phyloP scores from a whole-genome alignment of 805 yeast species.

The Ogataea neopini region DNA sequence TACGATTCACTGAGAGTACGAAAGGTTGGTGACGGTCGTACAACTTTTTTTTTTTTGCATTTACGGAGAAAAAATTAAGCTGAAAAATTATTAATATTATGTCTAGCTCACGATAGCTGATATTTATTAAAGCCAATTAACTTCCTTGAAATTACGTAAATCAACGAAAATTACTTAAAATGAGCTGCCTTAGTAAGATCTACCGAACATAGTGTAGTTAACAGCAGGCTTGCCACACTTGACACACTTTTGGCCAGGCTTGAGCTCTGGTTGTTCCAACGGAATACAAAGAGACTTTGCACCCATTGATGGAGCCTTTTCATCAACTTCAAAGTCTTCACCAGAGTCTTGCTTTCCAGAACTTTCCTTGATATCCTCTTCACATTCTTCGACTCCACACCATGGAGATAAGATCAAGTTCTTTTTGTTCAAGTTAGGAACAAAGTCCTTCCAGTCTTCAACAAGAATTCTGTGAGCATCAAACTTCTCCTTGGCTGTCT shows the following conservation, averaged over 20 bases:
- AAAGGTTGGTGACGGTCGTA: no score
- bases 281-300: slow-evolving; percentile 98
- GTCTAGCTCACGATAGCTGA: no score
- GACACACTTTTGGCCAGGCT: slow-evolving; percentile 81
- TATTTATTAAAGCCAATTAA: background rate
- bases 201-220: slow-evolving; percentile 92
- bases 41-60: no score
- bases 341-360: slow-evolving; percentile 78
- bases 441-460: slow-evolving; percentile 87
- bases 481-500: slow-evolving; percentile 76
- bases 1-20: no score
- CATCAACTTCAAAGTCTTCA: slow-evolving; percentile 87
- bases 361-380: slow-evolving; percentile 92
- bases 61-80: no score
- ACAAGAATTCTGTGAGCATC: slow-evolving; percentile 84
- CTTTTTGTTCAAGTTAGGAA: slow-evolving; percentile 86
- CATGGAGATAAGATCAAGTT: slow-evolving; percentile 93
- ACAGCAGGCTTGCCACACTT: slow-evolving; percentile 77
- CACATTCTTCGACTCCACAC: slow-evolving; percentile 95
- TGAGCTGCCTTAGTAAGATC: slow-evolving; percentile 72
- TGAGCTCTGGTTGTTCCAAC: slow-evolving; percentile 82
- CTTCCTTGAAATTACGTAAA: no score
- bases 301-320: slow-evolving; percentile 98
- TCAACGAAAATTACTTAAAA: background rate
- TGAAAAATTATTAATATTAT: no score